These are phyloP conservation scores for Aspergillus baeticus DNA, from an alignment of 495 filamentous ascomycete genomes.

Conservation along the genomic window DNA sequence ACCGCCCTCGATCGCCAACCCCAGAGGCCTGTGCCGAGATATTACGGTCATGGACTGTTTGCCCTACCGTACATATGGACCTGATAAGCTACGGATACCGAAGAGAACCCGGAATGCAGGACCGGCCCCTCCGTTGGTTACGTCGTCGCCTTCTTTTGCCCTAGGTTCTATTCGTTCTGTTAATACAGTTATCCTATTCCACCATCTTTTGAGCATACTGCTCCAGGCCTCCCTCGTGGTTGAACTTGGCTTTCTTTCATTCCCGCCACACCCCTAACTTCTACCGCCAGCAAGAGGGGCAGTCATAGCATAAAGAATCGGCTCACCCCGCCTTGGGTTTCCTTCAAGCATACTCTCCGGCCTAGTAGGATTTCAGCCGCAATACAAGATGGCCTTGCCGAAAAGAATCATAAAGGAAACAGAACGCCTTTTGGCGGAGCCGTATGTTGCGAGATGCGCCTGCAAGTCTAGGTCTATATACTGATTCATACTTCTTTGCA, in stretches of 20 bases:
- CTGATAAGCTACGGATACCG: slow-evolving; percentile 19
- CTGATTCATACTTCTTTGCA: slow-evolving; percentile 32
- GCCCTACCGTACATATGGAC: neutral
- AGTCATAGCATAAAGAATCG: neutral
- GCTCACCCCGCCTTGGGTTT: slow-evolving; percentile 7
- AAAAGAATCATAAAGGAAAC: slow-evolving; percentile 99
- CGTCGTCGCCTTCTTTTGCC: slow-evolving; percentile 14
- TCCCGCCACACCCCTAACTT: neutral
- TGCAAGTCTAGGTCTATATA: neutral
- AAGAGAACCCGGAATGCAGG: slow-evolving; percentile 22
- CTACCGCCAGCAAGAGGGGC: neutral
- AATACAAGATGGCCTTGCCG: slow-evolving; percentile 66
- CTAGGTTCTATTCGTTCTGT: neutral
- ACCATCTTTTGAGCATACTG: neutral
- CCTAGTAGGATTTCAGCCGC: neutral
- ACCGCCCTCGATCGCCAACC: neutral
- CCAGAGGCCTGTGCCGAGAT: slow-evolving; percentile 7
- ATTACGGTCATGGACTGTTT: neutral
- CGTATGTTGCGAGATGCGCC: slow-evolving; percentile 55
- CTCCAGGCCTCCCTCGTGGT: neutral
- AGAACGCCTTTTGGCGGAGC: slow-evolving; percentile 92
- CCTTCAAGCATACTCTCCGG: neutral
- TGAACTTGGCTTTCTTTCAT: neutral
- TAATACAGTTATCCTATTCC: neutral
- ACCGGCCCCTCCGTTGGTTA: slow-evolving; percentile 39